These are phyloP conservation scores for Xanthoconium separans DNA, from an alignment of 1,284 basidiomycete species.

Conservation along the genomic window DNA sequence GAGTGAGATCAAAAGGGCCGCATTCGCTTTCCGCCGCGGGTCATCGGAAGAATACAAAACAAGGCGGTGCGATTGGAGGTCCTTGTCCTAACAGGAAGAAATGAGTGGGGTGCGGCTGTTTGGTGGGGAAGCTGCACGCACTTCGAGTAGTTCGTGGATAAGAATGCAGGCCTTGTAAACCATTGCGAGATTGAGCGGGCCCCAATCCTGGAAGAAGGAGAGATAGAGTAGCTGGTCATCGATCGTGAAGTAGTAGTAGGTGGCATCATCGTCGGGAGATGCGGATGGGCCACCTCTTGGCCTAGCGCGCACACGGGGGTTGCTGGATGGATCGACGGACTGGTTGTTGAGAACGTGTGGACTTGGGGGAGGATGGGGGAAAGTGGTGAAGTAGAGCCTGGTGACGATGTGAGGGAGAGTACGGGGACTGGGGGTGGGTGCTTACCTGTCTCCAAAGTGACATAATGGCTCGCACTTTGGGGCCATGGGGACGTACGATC, in stretches of 20 bases:
- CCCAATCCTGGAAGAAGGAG: slow-evolving; percentile 94
- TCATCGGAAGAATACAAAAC: slow-evolving; percentile 90
- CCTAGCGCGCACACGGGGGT: slow-evolving; percentile 59
- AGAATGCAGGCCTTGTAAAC: slow-evolving; percentile 93
- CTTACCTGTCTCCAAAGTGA: slow-evolving; percentile 71
- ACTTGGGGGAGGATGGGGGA: slow-evolving; percentile 66
- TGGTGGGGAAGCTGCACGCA: slow-evolving; percentile 30
- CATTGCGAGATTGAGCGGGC: slow-evolving; percentile 90
- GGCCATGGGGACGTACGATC: slow-evolving; percentile 35
- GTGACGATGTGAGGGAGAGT: slow-evolving; percentile 12
- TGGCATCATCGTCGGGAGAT: slow-evolving; percentile 65
- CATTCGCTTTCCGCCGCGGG: slow-evolving; percentile 88
- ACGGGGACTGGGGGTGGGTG: slow-evolving; percentile 6
- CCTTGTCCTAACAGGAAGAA: slow-evolving; percentile 56
- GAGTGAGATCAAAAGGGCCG: slow-evolving; percentile 88
- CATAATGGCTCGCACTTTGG: slow-evolving; percentile 72
- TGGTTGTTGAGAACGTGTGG: slow-evolving; percentile 62
- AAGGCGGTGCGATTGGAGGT: slow-evolving; percentile 66
- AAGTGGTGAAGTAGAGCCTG: slow-evolving; percentile 82
- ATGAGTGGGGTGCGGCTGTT: slow-evolving; percentile 12
- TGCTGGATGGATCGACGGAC: slow-evolving; percentile 47
- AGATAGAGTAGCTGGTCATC: slow-evolving; percentile 92
- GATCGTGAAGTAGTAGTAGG: slow-evolving; percentile 85
- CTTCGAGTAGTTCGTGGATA: slow-evolving; percentile 86
- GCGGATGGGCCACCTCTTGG: slow-evolving; percentile 56